phyloP scores from a whole-genome alignment of 1,139 yeast genomes.

The Sugiyamaella xylanicola region DNA sequence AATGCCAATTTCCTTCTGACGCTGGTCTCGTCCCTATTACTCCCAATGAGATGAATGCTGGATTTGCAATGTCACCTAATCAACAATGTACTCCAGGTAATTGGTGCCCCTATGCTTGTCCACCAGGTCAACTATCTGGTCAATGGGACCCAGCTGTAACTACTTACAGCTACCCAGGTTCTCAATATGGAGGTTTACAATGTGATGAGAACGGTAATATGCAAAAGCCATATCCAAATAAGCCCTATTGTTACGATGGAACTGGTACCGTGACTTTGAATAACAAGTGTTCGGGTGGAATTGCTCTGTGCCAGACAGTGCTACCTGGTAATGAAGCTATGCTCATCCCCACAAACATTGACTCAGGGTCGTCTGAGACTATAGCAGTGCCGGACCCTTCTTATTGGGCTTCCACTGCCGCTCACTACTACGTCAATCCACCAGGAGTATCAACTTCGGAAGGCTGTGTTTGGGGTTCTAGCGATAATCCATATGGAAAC shows the following conservation, averaged over 20 bases:
- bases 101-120: slow-evolving; percentile 88
- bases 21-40: slow-evolving; percentile 71
- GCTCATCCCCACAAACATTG: slow-evolving; percentile 79
- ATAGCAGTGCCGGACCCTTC: slow-evolving; percentile 84
- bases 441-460: slow-evolving; percentile 79
- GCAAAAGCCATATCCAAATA: slow-evolving; percentile 60
- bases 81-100: slow-evolving; percentile 70
- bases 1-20: slow-evolving; percentile 68
- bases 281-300: slow-evolving; percentile 52
- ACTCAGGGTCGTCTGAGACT: slow-evolving; percentile 48
- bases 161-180: slow-evolving; percentile 81
- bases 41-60: slow-evolving; percentile 59
- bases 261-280: slow-evolving; percentile 66
- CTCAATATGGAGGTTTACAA: slow-evolving; percentile 78
- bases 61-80: slow-evolving; percentile 88
- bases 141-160: slow-evolving; percentile 71
- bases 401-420: slow-evolving; percentile 64
- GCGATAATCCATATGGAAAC: slow-evolving; percentile 70
- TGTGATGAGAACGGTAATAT: slow-evolving; percentile 72
- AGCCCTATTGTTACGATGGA: slow-evolving; percentile 70
- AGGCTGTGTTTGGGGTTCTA: slow-evolving; percentile 85
- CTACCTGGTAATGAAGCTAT: slow-evolving; percentile 92
- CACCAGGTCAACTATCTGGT: slow-evolving; percentile 79
- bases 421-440: slow-evolving; percentile 83
- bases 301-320: slow-evolving; percentile 90